Conservation (phyloP, 192 early-diverging fungal species). For the Coemansia sp. region DNA sequence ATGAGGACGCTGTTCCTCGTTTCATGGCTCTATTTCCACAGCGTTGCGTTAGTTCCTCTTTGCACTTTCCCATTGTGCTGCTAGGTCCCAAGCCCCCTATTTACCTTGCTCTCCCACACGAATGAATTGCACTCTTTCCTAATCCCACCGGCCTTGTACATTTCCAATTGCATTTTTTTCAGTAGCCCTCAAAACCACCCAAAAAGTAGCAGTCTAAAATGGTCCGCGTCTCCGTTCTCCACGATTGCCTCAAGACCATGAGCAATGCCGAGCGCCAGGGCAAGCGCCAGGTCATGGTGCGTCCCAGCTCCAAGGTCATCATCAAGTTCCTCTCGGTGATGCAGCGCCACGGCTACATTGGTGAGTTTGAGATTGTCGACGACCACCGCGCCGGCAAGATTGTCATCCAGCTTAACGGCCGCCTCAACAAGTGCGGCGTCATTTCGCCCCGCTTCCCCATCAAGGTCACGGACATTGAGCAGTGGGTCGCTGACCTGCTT, state of each 20-base stretch:
- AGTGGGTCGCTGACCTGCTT: slow-evolving; percentile 94
- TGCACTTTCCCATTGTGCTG: too few relatives aligned
- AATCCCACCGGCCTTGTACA: not conserved
- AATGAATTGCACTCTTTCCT: too few relatives aligned
- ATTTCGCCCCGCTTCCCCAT: slow-evolving; percentile 98
- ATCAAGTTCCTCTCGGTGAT: slow-evolving; percentile 98
- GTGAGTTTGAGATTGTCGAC: slow-evolving; percentile 98
- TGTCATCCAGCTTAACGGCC: slow-evolving; percentile 95
- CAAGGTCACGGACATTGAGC: slow-evolving; percentile 90
- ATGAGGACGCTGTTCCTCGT: too few relatives aligned
- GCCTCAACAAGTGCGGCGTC: slow-evolving; percentile 99
- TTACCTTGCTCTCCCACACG: too few relatives aligned
- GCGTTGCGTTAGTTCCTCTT: too few relatives aligned
- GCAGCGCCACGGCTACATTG: slow-evolving; percentile 99
- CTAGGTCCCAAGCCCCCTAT: too few relatives aligned
- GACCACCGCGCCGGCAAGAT: slow-evolving; percentile 98
- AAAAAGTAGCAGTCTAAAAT: slow-evolving; percentile 55
- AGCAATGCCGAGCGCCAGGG: slow-evolving; percentile 98
- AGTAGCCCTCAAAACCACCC: not conserved
- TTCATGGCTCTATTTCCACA: too few relatives aligned
- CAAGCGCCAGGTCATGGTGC: slow-evolving; percentile 95
- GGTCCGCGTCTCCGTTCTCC: slow-evolving; percentile 95
- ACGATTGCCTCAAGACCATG: slow-evolving; percentile 98
- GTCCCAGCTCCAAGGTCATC: slow-evolving; percentile 97
- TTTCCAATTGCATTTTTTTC: not conserved